phyloP scores from a whole-genome alignment of 129 eudicot species.

The Pseudognaphalium luteoalbum region DNA sequence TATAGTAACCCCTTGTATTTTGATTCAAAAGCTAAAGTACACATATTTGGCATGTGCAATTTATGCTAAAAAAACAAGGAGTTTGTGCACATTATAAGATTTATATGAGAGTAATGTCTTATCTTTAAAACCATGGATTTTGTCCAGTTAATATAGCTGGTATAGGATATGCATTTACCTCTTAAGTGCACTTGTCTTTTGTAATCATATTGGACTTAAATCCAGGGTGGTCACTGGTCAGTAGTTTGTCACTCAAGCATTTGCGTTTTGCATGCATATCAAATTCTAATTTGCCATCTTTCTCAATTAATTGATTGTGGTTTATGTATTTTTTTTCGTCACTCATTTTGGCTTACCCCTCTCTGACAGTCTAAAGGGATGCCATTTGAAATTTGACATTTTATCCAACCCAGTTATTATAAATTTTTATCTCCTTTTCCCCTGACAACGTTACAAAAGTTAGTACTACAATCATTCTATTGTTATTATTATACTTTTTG shows the following conservation, averaged over 20 bases:
- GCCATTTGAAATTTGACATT: neutral
- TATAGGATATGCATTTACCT: neutral
- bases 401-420: constrained; percentile 5
- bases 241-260: neutral
- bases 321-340: neutral
- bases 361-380: neutral
- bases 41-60: neutral
- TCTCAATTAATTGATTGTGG: no score
- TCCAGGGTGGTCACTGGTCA: neutral
- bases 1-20: constrained; percentile 4
- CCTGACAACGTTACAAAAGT: neutral
- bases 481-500: neutral
- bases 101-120: neutral
- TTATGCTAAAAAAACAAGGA: neutral
- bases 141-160: constrained; percentile 1
- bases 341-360: constrained; percentile 5
- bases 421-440: neutral
- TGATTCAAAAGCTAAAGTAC: neutral
- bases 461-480: neutral
- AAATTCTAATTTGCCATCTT: no score
- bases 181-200: neutral
- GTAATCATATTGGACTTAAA: neutral
- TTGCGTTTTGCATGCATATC: no score
- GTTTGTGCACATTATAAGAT: neutral
- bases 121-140: constrained; percentile 6